Base-by-base conservation (phyloP, 2,329 filamentous ascomycete species). In the Hypoxylon sp. region DNA sequence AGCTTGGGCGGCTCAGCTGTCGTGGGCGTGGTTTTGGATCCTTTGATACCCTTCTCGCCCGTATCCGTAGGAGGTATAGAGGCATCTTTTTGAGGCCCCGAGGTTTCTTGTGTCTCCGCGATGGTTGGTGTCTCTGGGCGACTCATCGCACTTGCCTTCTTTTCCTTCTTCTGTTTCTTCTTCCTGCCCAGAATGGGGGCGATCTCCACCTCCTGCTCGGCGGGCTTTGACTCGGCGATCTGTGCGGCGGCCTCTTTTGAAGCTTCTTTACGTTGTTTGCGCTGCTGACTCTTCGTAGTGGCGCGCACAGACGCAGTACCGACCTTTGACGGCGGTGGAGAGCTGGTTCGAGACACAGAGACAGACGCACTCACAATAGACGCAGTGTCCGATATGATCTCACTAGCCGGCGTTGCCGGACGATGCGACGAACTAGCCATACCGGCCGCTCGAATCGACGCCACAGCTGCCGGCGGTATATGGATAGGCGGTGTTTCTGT, bases 151-250 rank as follows among this genome's bases (percentile, higher is more conserved):
- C 72, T 61, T 68, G 72, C 63, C 70, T 72, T 75, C 71, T 87
- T 89, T 70, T 90, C 88, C 78, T 93, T 94, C 82, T 91, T 93
- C 75, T 91, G 87, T 79, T 94, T 95, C 82, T 93, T 94, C 82
- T 93, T 93, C 54, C 92, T 87, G 32, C 91, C 91, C 50, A 93
- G 76, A 41, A 96, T 90, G 0, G 92, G 92, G 6, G 88, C 92
- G 68, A 87, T 85, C 67, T 87, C 84, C 15, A 80, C 78, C 53
- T 86, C 81, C 11, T 82, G 76, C 61, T 89, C 88, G 13, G 79
- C 71, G 50, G 82, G 81, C 66, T 85, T 71, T 0, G 79, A 70
- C 64, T 87, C 85, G 2, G 77, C 79, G 62, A 88, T 83, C 32
- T 82, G 75, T 17, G 82, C 83, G 2, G 83, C 84, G 58, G 91